phyloP scores from a whole-genome alignment of 75 land plant genomes.

The Selaginella moellendorffii region DNA sequence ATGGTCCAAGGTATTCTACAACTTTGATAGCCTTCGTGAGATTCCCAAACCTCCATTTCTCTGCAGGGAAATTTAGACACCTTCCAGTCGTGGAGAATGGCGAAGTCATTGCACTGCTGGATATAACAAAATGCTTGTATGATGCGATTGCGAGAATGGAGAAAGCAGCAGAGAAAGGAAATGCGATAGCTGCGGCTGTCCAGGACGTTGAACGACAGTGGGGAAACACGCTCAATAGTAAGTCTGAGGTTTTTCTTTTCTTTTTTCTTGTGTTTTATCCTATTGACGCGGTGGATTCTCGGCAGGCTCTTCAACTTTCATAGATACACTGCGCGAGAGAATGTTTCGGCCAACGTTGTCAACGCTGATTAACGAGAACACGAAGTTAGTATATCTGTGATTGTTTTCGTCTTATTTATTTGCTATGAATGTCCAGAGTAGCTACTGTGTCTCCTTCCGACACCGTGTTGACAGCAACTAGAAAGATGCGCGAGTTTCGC shows the following conservation, averaged over 20 bases:
- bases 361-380: constrained; percentile 48
- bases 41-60: too few relatives aligned
- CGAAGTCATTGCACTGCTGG: constrained; percentile 73
- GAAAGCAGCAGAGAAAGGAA: constrained; percentile 88
- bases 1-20: constrained; percentile 83
- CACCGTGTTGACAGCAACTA: constrained; percentile 65
- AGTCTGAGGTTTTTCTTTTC: constrained; percentile 10
- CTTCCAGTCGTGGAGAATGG: constrained; percentile 90
- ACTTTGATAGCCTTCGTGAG: too few relatives aligned
- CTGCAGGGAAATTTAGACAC: constrained; percentile 75
- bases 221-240: constrained; percentile 56
- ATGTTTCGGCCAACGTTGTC: constrained; percentile 89
- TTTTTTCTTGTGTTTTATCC: not conserved
- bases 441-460: constrained; percentile 73
- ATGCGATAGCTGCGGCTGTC: constrained; percentile 88
- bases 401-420: not conserved
- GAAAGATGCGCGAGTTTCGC: constrained; percentile 67
- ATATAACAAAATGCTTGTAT: constrained; percentile 78
- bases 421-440: constrained; percentile 37
- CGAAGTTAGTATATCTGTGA: constrained; percentile 20
- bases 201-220: constrained; percentile 80
- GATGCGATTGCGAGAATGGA: constrained; percentile 89
- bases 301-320: constrained; percentile 55
- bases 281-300: not conserved
- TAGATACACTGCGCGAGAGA: constrained; percentile 62